Conservation (phyloP, 345 rosid genomes). For the Syzygium grande region DNA sequence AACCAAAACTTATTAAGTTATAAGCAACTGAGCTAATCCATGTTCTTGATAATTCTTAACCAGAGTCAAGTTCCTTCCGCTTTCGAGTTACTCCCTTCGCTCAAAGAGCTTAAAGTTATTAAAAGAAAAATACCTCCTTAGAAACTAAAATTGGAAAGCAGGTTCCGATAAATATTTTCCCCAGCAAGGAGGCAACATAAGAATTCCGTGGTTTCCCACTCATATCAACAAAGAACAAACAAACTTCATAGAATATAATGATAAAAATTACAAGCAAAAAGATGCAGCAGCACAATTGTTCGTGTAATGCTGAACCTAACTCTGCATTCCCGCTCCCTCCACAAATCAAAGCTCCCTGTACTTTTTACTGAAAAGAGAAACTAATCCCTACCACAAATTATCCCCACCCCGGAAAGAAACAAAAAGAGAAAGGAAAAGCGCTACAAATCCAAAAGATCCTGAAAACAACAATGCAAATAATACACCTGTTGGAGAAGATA, state of each 20-base stretch:
- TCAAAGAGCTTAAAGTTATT: neutral
- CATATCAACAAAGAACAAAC: neutral
- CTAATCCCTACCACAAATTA: neutral
- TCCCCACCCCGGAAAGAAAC: neutral
- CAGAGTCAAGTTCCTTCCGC: neutral
- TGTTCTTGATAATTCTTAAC: neutral
- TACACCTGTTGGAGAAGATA: neutral
- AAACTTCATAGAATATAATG: neutral
- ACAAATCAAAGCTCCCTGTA: neutral
- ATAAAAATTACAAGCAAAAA: neutral
- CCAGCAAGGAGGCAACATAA: neutral
- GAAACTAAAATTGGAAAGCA: neutral
- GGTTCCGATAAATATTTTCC: neutral
- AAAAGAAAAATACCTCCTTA: neutral
- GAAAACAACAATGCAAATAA: neutral
- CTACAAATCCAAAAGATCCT: neutral
- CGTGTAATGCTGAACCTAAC: neutral
- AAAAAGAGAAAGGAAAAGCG: neutral
- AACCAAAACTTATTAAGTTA: neutral
- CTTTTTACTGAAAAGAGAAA: neutral
- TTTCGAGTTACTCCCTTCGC: neutral
- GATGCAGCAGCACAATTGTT: neutral
- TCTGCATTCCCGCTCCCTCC: neutral
- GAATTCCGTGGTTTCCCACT: neutral
- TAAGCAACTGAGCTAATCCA: neutral